Conservation (phyloP, 2,329 filamentous ascomycete species). For the Fusarium sp. region DNA sequence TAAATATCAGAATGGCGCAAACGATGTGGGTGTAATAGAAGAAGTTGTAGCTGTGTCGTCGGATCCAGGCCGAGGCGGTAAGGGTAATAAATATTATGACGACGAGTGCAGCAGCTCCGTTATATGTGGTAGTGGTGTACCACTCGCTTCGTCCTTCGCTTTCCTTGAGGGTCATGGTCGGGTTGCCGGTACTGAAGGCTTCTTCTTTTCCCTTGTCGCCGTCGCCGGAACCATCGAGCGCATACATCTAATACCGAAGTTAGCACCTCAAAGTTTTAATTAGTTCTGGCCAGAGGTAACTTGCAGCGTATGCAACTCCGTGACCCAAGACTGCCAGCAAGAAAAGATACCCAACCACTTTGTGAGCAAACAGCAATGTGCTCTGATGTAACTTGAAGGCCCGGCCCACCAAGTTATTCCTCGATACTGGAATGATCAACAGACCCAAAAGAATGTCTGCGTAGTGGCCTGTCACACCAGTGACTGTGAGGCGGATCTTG, state of each 20-base stretch:
- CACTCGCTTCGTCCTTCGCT: conserved; percentile 11
- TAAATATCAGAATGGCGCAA: neutral
- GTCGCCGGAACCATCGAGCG: conserved; percentile 10
- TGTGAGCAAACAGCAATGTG: conserved; percentile 11
- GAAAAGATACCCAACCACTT: conserved; percentile 11
- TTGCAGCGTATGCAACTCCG: conserved; percentile 13
- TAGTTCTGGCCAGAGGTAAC: neutral
- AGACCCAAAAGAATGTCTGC: conserved; percentile 18
- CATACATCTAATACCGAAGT: neutral
- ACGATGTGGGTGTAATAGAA: conserved; percentile 20
- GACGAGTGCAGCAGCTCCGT: neutral
- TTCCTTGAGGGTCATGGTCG: conserved; percentile 13
- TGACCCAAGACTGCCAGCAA: neutral
- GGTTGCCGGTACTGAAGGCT: conserved; percentile 10
- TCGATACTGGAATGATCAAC: conserved; percentile 16
- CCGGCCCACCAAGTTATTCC: conserved; percentile 9
- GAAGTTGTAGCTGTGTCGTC: conserved; percentile 12
- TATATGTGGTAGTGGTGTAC: conserved; percentile 17
- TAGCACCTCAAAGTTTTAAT: neutral
- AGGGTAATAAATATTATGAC: conserved; percentile 5
- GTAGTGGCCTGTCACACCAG: conserved; percentile 18
- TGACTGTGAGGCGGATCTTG: conserved; percentile 14
- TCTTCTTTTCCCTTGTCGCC: neutral
- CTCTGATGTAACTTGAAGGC: conserved; percentile 14
- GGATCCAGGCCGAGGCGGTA: conserved; percentile 6